Base-by-base conservation (phyloP, 441 rosid species). In the Euphorbia celastroides region DNA sequence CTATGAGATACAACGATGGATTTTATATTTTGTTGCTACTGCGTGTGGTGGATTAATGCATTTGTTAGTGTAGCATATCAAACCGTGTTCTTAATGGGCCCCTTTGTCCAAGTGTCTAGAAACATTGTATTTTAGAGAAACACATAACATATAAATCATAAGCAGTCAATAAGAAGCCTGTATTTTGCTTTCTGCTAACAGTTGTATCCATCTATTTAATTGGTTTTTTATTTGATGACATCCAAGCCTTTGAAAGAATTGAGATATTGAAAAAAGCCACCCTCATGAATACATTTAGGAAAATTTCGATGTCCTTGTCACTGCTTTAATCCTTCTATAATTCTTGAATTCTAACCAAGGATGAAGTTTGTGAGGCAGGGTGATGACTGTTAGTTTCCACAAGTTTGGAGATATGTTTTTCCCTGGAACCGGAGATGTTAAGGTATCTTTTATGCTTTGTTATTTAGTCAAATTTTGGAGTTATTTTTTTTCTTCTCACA, bases 361-460 rank as follows among this genome's bases (percentile, higher is more conserved):
- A 46, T 59, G 54, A 66, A 59, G 60, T 44, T 79, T 41, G 23
- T 63, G 59, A 67, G 79, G 60, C 83, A 94, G 98, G 92, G 98
- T 94, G 76, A 94, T 94, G 99, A 94, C 99, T 48, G 97, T 94
- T 74, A 94, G 99, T 79, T 94, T 94, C 81, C 99, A 94, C 84
- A 94, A 92, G 83, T 89, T 67, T 57, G 98, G 99, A 60, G 97
- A 94, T 84, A 71, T 80, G 82, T 94, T 92, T 86, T 94, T 94
- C 79, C 99, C 99, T 71, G 99, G 96, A 66, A 94, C 99, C 0
- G 99, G 98, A 34, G 98, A 94, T 82, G 96, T 85, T 76, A 89
- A 94, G 98, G 99, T 94, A 71, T 60, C 60, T 55, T 48, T 27
- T 54, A 23, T 52, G 23, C 70, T 73, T 66, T 51, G 25, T 10